Base-by-base conservation (phyloP, 352 stramenopile species). In the Phytophthora sansomeana region DNA sequence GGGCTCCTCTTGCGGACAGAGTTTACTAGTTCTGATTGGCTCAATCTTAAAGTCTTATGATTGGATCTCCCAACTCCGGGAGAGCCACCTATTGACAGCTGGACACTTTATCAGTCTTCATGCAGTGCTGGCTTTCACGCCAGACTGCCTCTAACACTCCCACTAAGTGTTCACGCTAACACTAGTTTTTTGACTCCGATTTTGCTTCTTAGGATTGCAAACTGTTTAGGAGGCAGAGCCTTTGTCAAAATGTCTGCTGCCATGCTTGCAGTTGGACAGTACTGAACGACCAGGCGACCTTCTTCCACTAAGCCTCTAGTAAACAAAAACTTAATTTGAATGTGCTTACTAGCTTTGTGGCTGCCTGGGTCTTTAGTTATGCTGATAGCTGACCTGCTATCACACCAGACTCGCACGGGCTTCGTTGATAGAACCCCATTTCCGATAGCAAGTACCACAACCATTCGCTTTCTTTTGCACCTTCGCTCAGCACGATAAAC, bases 21-120 rank as follows among this genome's bases (percentile, higher is more conserved):
- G 42, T 49, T 49, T 32, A 49, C 17, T 49, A 49, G 42, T 32
- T 49, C 11, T 49, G 19, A 49, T 49, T 49, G 42, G 17, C 42
- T 49, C 30, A 30, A 32, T 6, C 6, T 32, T 32, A 33, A 10
- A 19, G n/a, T 10, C 42, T 49, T 32, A 49, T 30, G 47, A 38
- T 38, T 54, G 47, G 47, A 28, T 54, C 26, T 41, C 17, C 26
- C 47, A 43, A 24, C 35, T 16, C 16, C 36, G 14, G 36, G 36
- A 43, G 36, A 43, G 36, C 4, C 35, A 13, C 11, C 36, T 24
- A 43, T 26, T n/a, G 28, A 13, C 47, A 54, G 14, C 29, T 54
- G 26, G n/a, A 39, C 28, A 29, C 46, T 53, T n/a, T 35, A 24
- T 3, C 1, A 24, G 21, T 24, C 21, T 24, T 24, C 3, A 24